These are phyloP conservation scores for Nitzschia palea DNA, from an alignment of 108 stramenopile genomes.

Conservation along the genomic window DNA sequence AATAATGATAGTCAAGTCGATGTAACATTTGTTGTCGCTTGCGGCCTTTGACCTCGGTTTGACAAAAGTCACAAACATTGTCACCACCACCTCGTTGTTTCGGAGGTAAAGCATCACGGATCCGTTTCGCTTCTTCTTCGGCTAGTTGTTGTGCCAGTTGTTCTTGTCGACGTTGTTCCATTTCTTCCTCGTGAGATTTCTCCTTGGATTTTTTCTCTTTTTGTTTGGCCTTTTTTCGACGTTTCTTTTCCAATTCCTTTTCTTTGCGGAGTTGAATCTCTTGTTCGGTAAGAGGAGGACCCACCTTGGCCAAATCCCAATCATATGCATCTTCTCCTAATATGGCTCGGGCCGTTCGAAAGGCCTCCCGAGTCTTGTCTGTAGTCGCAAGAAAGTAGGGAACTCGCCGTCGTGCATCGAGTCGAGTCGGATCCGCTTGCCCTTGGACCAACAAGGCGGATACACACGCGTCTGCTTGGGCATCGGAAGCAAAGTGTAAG, in stretches of 20 bases:
- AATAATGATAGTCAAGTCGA: slow-evolving; percentile 80
- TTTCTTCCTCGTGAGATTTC: slow-evolving; percentile 38
- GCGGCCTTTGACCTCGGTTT: slow-evolving; percentile 55
- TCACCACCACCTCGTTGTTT: slow-evolving; percentile 18
- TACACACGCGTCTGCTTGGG: slow-evolving; percentile 29
- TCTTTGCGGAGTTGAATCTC: slow-evolving; percentile 59
- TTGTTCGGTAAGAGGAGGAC: slow-evolving; percentile 59
- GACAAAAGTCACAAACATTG: slow-evolving; percentile 83
- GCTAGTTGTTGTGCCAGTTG: slow-evolving; percentile 38
- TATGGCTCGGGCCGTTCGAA: slow-evolving; percentile 69
- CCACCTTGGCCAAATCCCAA: slow-evolving; percentile 82
- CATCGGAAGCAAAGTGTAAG: slow-evolving; percentile 60
- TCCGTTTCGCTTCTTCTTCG: slow-evolving; percentile 39
- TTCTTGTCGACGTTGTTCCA: slow-evolving; percentile 26
- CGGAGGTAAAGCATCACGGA: slow-evolving; percentile 42
- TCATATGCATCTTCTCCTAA: slow-evolving; percentile 74
- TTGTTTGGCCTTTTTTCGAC: slow-evolving; percentile 71
- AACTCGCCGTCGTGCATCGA: slow-evolving; percentile 60
- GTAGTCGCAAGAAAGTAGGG: slow-evolving; percentile 73
- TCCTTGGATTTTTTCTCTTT: slow-evolving; percentile 77
- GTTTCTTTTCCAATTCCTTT: slow-evolving; percentile 84
- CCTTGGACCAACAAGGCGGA: slow-evolving; percentile 59
- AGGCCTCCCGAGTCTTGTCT: slow-evolving; percentile 77
- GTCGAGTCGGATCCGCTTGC: slow-evolving; percentile 67
- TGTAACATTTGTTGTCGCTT: slow-evolving; percentile 70